Conservation (phyloP, 2,329 filamentous ascomycete genomes). For the Nothomitra cinnamomea region DNA sequence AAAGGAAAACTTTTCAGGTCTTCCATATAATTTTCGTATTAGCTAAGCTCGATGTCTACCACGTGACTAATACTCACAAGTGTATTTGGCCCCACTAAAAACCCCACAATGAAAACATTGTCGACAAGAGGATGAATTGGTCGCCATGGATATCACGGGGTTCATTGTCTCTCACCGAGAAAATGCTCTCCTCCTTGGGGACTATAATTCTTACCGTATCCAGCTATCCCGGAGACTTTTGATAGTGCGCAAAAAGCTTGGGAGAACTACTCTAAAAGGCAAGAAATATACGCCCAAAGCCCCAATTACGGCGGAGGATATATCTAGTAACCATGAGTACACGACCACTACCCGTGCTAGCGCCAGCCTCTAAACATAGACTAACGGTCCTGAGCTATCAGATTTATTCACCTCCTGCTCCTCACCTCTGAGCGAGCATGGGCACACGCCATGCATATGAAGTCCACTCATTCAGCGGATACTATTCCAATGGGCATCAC, state of each 20-base stretch:
- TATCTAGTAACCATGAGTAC: conserved; percentile 61
- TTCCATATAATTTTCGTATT: not conserved
- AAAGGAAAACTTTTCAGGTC: not conserved
- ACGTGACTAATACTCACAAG: not conserved
- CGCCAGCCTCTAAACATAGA: not conserved
- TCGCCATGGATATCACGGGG: conserved; percentile 64
- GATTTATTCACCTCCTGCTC: conserved; percentile 62
- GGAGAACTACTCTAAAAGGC: conserved; percentile 66
- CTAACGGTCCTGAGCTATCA: conserved; percentile 20
- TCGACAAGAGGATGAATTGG: not conserved
- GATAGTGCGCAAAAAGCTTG: conserved; percentile 70
- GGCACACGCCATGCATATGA: conserved; percentile 93
- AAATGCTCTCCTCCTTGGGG: conserved; percentile 69
- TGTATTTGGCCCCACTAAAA: not conserved
- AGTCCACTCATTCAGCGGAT: conserved; percentile 62
- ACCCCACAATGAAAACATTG: not conserved
- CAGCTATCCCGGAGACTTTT: conserved; percentile 68
- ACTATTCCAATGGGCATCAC: conserved; percentile 54
- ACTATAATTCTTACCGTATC: conserved; percentile 70
- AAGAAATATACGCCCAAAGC: conserved; percentile 66
- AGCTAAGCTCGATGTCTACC: not conserved
- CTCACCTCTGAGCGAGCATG: conserved; percentile 81
- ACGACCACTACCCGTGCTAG: conserved; percentile 6
- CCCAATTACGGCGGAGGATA: conserved; percentile 54
- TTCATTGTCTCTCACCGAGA: conserved; percentile 67